These are phyloP conservation scores for Sporothrix dimorphospora DNA, from an alignment of 2,329 filamentous ascomycete species.

Conservation along the genomic window DNA sequence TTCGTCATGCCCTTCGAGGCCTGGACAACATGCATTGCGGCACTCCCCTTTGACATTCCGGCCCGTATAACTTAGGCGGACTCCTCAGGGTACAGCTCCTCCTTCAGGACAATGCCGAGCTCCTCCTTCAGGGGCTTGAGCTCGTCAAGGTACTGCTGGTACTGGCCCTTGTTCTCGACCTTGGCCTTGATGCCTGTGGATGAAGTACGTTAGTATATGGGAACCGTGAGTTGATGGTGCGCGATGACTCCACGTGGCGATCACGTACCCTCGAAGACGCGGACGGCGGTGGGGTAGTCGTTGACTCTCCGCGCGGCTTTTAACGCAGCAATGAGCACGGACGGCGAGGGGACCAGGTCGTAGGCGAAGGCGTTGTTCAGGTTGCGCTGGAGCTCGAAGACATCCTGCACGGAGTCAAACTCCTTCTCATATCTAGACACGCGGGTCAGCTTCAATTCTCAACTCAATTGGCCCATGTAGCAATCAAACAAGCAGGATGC, in stretches of 20 bases:
- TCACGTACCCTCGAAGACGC: constrained; percentile 91
- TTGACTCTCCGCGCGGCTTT: constrained; percentile 95
- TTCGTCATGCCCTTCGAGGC: background rate
- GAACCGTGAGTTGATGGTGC: background rate
- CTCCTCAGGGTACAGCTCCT: constrained; percentile 77
- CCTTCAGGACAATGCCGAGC: constrained; percentile 87
- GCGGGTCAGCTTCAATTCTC: constrained; percentile 45
- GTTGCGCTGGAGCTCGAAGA: constrained; percentile 98
- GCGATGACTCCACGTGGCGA: background rate
- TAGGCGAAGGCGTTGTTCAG: constrained; percentile 99
- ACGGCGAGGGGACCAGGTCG: constrained; percentile 95
- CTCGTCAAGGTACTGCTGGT: constrained; percentile 93
- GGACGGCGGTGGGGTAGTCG: constrained; percentile 96
- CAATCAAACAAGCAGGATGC: too few species aligned
- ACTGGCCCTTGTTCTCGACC: constrained; percentile 98
- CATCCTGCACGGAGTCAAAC: constrained; percentile 95
- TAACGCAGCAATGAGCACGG: constrained; percentile 87
- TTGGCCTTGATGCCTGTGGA: constrained; percentile 90
- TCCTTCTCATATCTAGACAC: constrained; percentile 92
- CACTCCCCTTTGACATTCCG: background rate
- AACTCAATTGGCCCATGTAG: constrained; percentile 17
- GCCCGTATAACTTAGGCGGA: constrained; percentile 20
- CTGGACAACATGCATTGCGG: background rate
- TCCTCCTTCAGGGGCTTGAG: constrained; percentile 92
- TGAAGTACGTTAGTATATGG: constrained; percentile 1